A percentile compares a stretch with the other conserved stretches of the same genome.
These are phyloP conservation scores for Pseudogymnoascus sp. DNA, from an alignment of 2,329 filamentous ascomycete species.

Conservation along the genomic window DNA sequence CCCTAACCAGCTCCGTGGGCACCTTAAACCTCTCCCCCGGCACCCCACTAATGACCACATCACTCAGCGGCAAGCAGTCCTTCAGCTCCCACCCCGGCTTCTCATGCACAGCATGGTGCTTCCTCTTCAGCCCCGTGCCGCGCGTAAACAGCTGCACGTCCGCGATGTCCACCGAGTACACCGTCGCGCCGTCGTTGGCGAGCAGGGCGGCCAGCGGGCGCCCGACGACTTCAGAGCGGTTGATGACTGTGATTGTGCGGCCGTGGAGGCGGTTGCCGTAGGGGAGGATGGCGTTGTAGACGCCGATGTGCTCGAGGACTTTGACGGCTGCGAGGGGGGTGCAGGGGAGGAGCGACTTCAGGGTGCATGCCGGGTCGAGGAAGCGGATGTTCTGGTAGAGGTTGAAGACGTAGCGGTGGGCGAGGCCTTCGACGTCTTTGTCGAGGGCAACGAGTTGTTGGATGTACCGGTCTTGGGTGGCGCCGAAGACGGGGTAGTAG, in stretches of 20 bases:
- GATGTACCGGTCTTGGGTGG: constrained; percentile 87
- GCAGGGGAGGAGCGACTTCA: constrained; percentile 91
- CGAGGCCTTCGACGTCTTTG: constrained; percentile 94
- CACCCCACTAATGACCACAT: constrained; percentile 91
- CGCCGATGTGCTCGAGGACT: constrained; percentile 88
- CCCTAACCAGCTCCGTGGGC: constrained; percentile 69
- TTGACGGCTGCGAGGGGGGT: constrained; percentile 95
- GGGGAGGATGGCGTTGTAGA: constrained; percentile 91
- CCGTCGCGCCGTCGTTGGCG: constrained; percentile 90
- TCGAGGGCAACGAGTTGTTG: constrained; percentile 84
- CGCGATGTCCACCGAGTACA: constrained; percentile 89
- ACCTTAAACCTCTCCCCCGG: constrained; percentile 86
- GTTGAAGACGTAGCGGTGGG: constrained; percentile 92
- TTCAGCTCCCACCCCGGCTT: constrained; percentile 72
- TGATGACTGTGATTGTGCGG: constrained; percentile 92
- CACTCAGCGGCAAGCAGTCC: constrained; percentile 76
- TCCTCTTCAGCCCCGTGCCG: constrained; percentile 76
- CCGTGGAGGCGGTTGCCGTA: constrained; percentile 90
- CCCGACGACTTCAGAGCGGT: constrained; percentile 91
- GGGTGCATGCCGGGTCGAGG: constrained; percentile 69
- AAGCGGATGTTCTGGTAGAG: constrained; percentile 99
- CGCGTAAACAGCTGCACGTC: constrained; percentile 89
- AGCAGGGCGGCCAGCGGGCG: constrained; percentile 84
- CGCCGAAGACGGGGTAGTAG: constrained; percentile 91
- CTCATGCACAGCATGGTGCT: constrained; percentile 78